Conservation (phyloP, 257 asterid genomes). For the Solanum rostratum region DNA sequence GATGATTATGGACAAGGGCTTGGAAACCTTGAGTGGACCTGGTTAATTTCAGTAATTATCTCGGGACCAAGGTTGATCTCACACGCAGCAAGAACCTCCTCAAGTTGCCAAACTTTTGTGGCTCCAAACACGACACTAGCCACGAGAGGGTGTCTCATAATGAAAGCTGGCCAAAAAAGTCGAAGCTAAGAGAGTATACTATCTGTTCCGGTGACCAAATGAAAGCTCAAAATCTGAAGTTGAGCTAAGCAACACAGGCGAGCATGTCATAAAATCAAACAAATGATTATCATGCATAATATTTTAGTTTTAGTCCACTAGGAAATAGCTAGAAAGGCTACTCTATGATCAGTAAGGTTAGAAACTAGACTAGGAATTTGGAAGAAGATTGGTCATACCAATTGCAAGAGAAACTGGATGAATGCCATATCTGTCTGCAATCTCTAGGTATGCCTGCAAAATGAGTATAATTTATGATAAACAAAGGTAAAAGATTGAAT, state of each 20-base stretch:
- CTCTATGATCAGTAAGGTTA: not conserved
- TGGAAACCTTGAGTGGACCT: slow-evolving; percentile 49
- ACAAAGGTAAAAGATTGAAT: not conserved
- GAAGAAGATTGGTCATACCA: slow-evolving; percentile 26
- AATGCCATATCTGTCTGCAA: slow-evolving; percentile 40
- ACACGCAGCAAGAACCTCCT: slow-evolving; percentile 57
- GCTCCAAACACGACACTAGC: slow-evolving; percentile 78
- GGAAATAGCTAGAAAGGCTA: not conserved
- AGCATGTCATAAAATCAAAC: not conserved
- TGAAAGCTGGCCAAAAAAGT: slow-evolving; percentile 48
- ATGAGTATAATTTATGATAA: not conserved
- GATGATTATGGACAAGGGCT: slow-evolving; percentile 38
- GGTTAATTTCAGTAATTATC: slow-evolving; percentile 42
- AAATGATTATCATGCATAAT: not conserved
- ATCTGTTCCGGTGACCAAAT: not conserved
- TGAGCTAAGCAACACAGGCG: not conserved
- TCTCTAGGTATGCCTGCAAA: slow-evolving; percentile 50
- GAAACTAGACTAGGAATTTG: not conserved
- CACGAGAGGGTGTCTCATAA: slow-evolving; percentile 66
- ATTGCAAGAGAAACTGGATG: slow-evolving; percentile 80
- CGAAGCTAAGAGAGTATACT: not conserved
- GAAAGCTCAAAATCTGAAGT: not conserved
- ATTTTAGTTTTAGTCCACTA: not conserved
- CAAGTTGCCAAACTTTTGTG: slow-evolving; percentile 72
- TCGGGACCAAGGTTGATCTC: slow-evolving; percentile 43